Evolutionary conservation across 768 basidiomycete species (phyloP), one percentile per base, ranked within the genome.

Genomic region (Leccinellum luteum): DNA sequence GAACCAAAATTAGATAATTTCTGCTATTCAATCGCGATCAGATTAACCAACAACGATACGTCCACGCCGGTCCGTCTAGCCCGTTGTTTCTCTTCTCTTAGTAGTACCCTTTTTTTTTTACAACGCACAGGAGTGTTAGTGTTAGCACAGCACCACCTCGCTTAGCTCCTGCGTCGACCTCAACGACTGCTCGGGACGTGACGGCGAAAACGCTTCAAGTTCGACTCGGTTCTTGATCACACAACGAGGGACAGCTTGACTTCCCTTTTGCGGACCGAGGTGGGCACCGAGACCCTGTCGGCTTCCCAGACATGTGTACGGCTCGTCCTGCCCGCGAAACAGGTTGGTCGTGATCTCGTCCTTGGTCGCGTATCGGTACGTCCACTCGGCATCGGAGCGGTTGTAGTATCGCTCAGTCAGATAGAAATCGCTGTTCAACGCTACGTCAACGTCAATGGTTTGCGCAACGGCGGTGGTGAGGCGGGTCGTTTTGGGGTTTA

Each of bases 321-420:
- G 55, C 43, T 57, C 63, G n/a, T 54, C 57, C 50, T 62, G 64
- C 9, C 60, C 64, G 4, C 21, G 59, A 54, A 68, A 70, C 44
- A 60, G 47, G 58, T 72, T 72, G 52, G 60, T 63, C 12, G 50
- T 58, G 4, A 74, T 65, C 52, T 72, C 71, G n/a, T 72, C 58
- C 15, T 64, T 51, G 30, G 71, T 73, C 31, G 71, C 62, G 34
- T 74, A 74, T 54, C 71, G 70, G 56, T 72, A 72, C 32, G 35
- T 49, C 72, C 72, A 72, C 25, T 56, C 60, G 8, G 19, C 41
- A 19, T 58, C 47, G 21, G 61, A 54, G 45, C 12, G 12, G 32
- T 59, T 25, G 23, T 41, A 6, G 3, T 17, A 12, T 30, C 31
- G 56, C 17, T 66, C 34, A 17, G 35, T 38, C 41, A 30, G 19